These are phyloP conservation scores for Cryomyces minteri DNA, from an alignment of 495 filamentous ascomycete species.

Conservation along the genomic window DNA sequence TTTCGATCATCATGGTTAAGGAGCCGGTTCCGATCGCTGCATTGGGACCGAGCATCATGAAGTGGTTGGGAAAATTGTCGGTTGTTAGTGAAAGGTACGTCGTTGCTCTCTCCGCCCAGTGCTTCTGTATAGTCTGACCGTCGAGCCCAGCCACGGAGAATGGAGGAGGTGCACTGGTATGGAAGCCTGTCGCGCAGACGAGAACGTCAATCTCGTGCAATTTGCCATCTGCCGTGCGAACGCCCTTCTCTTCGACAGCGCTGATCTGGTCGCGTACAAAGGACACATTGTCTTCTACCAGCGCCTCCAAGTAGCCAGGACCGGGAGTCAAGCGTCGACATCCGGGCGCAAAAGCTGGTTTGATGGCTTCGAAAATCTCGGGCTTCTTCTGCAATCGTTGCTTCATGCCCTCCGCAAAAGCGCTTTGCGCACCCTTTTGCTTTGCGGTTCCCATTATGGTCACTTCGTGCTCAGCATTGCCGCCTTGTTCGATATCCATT, in stretches of 20 bases:
- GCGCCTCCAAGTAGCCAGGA: constrained; percentile 19
- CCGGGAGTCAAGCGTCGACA: constrained; percentile 20
- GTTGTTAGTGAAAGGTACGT: constrained; percentile 17
- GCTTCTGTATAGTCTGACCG: constrained; percentile 6
- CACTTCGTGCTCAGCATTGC: constrained; percentile 15
- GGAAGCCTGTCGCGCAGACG: constrained; percentile 21
- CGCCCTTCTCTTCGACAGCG: constrained; percentile 7
- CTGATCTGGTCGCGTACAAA: constrained; percentile 13
- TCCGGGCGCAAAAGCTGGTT: constrained; percentile 16
- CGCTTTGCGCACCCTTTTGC: constrained; percentile 10
- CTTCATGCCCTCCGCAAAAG: constrained; percentile 16
- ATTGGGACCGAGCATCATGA: constrained; percentile 19
- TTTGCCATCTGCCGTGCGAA: constrained; percentile 15
- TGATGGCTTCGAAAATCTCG: constrained; percentile 13
- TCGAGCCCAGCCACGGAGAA: constrained; percentile 12
- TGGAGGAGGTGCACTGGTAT: constrained; percentile 15
- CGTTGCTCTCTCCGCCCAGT: constrained; percentile 3
- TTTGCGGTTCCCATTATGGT: constrained; percentile 14
- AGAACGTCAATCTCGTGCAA: constrained; percentile 17
- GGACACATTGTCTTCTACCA: constrained; percentile 16
- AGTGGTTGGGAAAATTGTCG: constrained; percentile 16
- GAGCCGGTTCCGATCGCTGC: constrained; percentile 16
- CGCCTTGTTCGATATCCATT: constrained; percentile 16
- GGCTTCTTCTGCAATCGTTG: constrained; percentile 11
- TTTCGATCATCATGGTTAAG: constrained; percentile 15